Percentiles rank a stretch among this genome's conserved stretches.
Conservation (phyloP, 257 asterid species). For the Plantago ovata region DNA sequence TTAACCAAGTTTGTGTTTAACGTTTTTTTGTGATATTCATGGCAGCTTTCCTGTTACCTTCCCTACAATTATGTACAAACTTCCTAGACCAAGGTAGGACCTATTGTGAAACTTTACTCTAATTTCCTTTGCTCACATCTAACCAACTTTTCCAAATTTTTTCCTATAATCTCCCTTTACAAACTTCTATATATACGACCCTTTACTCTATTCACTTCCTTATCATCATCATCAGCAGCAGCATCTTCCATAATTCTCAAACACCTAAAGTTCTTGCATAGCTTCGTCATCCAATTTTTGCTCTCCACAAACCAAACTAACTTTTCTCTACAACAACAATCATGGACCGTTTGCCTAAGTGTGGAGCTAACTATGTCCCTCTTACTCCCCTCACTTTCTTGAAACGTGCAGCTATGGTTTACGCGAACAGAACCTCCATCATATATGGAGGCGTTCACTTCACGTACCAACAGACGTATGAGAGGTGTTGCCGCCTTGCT, state of each 20-base stretch:
- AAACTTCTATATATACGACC: too few relatives aligned
- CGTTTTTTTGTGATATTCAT: not conserved
- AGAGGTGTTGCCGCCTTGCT: constrained; percentile 74
- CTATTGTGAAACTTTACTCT: not conserved
- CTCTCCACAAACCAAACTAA: not conserved
- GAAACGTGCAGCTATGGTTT: constrained; percentile 57
- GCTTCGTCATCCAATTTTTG: not conserved
- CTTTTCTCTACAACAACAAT: not conserved
- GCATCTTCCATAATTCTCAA: not conserved
- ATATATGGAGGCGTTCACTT: constrained; percentile 44
- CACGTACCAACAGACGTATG: constrained; percentile 69
- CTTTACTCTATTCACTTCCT: too few relatives aligned
- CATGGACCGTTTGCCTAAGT: constrained; percentile 58
- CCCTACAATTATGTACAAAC: not conserved
- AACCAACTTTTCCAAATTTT: not conserved
- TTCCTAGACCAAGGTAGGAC: not conserved
- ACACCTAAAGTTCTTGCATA: not conserved
- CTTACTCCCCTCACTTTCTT: constrained; percentile 73
- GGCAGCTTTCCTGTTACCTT: constrained; percentile 25
- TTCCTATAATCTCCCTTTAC: too few relatives aligned
- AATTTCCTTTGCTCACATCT: not conserved
- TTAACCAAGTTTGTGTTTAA: too few relatives aligned
- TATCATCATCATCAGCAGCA: too few relatives aligned
- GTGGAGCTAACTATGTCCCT: constrained; percentile 67
- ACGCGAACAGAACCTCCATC: constrained; percentile 51